Conservation (phyloP, 1,284 basidiomycete genomes). For the Trichosporon ovoides region DNA sequence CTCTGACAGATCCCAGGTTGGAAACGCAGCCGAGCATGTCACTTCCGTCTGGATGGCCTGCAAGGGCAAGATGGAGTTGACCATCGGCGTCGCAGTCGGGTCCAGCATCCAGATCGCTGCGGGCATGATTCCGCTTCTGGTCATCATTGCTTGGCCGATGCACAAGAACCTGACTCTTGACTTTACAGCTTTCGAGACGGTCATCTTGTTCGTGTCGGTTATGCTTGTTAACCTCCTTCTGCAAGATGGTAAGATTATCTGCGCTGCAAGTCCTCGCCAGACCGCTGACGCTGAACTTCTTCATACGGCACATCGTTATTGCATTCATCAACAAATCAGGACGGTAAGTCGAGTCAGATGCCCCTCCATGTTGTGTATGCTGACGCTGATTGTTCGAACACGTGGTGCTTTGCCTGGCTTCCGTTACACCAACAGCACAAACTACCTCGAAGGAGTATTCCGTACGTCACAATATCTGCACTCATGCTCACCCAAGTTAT, state of each 20-base stretch:
- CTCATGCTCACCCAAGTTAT: slow-evolving; percentile 30
- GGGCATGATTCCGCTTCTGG: slow-evolving; percentile 77
- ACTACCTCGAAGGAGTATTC: slow-evolving; percentile 84
- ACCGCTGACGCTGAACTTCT: no score
- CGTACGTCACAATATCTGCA: slow-evolving; percentile 14
- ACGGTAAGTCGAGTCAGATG: slow-evolving; percentile 1
- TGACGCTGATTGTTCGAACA: no score
- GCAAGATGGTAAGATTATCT: slow-evolving; percentile 54
- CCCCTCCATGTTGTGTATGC: no score
- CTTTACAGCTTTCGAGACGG: slow-evolving; percentile 65
- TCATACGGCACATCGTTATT: no score
- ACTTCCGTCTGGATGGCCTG: slow-evolving; percentile 87
- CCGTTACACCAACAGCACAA: slow-evolving; percentile 61
- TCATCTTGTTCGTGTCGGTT: slow-evolving; percentile 76
- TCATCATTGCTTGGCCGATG: slow-evolving; percentile 74
- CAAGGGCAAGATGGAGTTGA: slow-evolving; percentile 63
- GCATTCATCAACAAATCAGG: no score
- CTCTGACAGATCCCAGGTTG: slow-evolving; percentile 20
- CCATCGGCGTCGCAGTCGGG: slow-evolving; percentile 83
- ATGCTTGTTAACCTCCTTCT: slow-evolving; percentile 73
- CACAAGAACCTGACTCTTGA: slow-evolving; percentile 74
- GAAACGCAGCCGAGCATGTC: slow-evolving; percentile 66
- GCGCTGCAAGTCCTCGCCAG: no score
- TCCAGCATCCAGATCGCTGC: slow-evolving; percentile 87
- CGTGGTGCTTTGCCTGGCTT: no score